These are phyloP conservation scores for Apiospora phragmitis DNA, from an alignment of 2,329 filamentous ascomycete genomes.

Conservation along the genomic window DNA sequence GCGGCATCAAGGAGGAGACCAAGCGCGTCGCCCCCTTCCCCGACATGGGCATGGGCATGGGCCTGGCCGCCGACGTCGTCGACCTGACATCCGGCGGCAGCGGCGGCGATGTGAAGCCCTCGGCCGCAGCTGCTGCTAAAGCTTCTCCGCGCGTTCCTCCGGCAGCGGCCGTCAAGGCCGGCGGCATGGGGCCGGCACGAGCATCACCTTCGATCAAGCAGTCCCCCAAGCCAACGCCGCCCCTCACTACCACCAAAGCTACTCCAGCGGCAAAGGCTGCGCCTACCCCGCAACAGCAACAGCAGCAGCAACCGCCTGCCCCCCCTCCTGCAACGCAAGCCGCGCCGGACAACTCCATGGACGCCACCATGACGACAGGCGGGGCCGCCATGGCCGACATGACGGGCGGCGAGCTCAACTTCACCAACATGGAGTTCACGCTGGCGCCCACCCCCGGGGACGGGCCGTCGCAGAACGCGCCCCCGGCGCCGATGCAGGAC, in stretches of 20 bases:
- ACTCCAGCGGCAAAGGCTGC: constrained; percentile 25
- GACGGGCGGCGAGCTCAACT: constrained; percentile 44
- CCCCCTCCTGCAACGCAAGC: constrained; percentile 19
- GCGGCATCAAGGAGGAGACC: constrained; percentile 35
- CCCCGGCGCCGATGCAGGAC: constrained; percentile 37
- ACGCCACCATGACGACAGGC: constrained; percentile 19
- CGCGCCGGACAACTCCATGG: constrained; percentile 23
- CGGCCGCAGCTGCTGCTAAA: background rate
- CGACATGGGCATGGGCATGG: constrained; percentile 60
- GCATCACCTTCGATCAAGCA: constrained; percentile 3
- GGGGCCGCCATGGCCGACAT: constrained; percentile 19
- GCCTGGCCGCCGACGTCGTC: constrained; percentile 34
- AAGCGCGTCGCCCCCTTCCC: constrained; percentile 55
- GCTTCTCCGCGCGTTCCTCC: background rate
- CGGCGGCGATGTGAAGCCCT: constrained; percentile 22
- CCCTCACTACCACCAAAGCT: constrained; percentile 14
- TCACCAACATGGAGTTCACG: constrained; percentile 59
- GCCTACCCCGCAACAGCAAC: constrained; percentile 25
- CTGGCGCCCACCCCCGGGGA: constrained; percentile 43
- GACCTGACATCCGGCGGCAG: constrained; percentile 28
- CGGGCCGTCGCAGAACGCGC: constrained; percentile 28
- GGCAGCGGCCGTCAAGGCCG: constrained; percentile 2
- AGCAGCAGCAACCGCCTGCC: constrained; percentile 17
- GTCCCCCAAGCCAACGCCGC: constrained; percentile 20
- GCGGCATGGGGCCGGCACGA: constrained; percentile 22